Percentiles rank a stretch among this genome's conserved stretches.
phyloP scores from a whole-genome alignment of 495 filamentous ascomycete species.

The Oidiodendron maius region DNA sequence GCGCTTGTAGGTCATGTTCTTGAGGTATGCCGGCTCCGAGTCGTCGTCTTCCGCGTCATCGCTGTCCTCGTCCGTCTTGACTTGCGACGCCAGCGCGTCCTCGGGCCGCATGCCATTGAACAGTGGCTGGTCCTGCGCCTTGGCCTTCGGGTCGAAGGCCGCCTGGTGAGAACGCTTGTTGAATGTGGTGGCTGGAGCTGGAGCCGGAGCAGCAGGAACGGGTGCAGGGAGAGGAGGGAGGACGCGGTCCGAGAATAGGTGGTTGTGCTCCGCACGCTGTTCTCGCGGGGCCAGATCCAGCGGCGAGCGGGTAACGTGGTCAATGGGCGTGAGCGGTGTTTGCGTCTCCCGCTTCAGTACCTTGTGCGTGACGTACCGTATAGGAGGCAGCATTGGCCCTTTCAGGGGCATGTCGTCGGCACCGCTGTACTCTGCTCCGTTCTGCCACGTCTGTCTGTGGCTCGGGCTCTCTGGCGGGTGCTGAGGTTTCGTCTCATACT shows the following conservation, averaged over 20 bases:
- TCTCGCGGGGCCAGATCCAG: slow-evolving; percentile 11
- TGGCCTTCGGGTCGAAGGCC: slow-evolving; percentile 18
- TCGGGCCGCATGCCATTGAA: slow-evolving; percentile 48
- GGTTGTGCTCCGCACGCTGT: slow-evolving; percentile 1
- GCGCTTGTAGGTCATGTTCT: slow-evolving; percentile 45
- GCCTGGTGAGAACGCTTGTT: slow-evolving; percentile 24
- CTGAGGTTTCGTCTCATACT: slow-evolving; percentile 5
- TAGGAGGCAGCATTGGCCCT: too few species aligned
- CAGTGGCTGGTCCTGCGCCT: slow-evolving; percentile 28
- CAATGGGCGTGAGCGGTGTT: slow-evolving; percentile 6
- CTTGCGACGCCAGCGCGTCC: too few species aligned
- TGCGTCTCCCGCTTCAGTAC: too few species aligned
- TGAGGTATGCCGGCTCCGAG: neutral
- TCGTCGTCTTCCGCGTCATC: slow-evolving; percentile 31
- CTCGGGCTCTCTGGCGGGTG: neutral
- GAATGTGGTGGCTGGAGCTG: too few species aligned
- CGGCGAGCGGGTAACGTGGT: slow-evolving; percentile 6
- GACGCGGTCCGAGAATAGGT: slow-evolving; percentile 5
- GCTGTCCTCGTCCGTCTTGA: slow-evolving; percentile 21
- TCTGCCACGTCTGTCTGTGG: too few species aligned
- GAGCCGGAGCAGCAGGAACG: neutral
- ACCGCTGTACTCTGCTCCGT: too few species aligned
- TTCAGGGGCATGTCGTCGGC: too few species aligned
- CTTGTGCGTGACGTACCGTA: too few species aligned
- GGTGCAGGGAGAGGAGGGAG: too few species aligned